phyloP scores from a whole-genome alignment of 139 green algal genomes.

The Chlorella sp. region DNA sequence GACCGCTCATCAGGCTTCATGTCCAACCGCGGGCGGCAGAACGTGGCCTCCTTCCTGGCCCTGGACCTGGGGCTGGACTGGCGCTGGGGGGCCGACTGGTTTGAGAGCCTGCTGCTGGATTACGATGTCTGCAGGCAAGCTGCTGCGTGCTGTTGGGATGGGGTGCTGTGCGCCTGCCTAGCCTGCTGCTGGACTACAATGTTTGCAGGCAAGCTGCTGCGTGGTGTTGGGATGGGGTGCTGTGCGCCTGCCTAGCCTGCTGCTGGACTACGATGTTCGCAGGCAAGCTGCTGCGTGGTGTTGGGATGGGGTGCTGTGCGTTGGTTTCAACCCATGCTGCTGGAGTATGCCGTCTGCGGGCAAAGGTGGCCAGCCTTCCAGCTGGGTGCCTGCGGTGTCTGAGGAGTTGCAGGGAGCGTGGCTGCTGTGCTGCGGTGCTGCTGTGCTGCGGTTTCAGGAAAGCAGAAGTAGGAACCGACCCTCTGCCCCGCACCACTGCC shows the following conservation, averaged over 20 bases:
- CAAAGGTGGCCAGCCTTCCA: too few relatives aligned
- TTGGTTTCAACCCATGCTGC: not conserved
- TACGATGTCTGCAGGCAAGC: constrained; percentile 77
- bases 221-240: not conserved
- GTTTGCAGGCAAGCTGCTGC: not conserved
- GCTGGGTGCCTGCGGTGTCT: too few relatives aligned
- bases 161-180: not conserved
- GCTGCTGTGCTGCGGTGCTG: too few relatives aligned
- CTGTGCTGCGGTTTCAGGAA: too few relatives aligned
- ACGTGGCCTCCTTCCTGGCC: constrained; percentile 89
- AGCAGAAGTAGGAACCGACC: too few relatives aligned
- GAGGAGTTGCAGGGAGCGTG: too few relatives aligned
- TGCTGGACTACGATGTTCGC: not conserved
- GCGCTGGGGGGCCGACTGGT: constrained; percentile 87
- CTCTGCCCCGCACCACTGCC: not conserved
- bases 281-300: not conserved
- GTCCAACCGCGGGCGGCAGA: constrained; percentile 96
- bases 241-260: not conserved
- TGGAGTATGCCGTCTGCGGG: not conserved
- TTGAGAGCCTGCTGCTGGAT: constrained; percentile 93
- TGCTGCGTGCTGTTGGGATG: not conserved
- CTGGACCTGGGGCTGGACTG: constrained; percentile 95
- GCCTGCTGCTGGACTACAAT: not conserved
- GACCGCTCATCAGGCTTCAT: constrained; percentile 86
- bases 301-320: not conserved